These are phyloP conservation scores for Trichoderma polysporum DNA, from an alignment of 2,329 filamentous ascomycete genomes.

Conservation along the genomic window DNA sequence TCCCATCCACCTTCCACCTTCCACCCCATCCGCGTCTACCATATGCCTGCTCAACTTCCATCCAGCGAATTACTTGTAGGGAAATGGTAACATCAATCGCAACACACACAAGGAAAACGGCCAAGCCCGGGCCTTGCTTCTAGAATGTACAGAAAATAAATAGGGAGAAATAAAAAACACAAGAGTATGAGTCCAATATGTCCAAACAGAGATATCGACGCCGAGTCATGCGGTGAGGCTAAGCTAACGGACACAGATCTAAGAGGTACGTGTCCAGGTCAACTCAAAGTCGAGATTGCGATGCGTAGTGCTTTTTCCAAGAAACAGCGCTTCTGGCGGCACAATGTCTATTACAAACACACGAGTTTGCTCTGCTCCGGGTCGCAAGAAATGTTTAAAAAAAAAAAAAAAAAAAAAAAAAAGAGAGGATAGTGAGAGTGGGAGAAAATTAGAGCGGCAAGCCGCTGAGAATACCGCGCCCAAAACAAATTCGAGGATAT, in stretches of 20 bases:
- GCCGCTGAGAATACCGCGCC: conserved; percentile 17
- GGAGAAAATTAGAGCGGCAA: conserved; percentile 19
- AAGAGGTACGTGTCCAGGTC: neutral
- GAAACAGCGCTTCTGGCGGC: conserved; percentile 1
- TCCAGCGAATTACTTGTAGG: conserved; percentile 33
- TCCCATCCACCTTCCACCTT: neutral
- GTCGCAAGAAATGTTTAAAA: neutral
- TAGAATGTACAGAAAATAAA: conserved; percentile 37
- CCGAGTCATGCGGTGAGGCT: conserved; percentile 28
- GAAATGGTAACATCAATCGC: conserved; percentile 33
- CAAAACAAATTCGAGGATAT: conserved; percentile 23
- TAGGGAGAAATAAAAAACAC: conserved; percentile 26
- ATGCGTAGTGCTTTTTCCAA: conserved; percentile 8
- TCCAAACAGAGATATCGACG: conserved; percentile 33
- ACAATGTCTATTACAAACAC: conserved; percentile 1
- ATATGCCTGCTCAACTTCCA: conserved; percentile 13
- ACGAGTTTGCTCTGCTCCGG: neutral
- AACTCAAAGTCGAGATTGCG: conserved; percentile 13
- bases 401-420: conserved; percentile 7
- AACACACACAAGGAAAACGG: conserved; percentile 26
- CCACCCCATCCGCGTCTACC: neutral
- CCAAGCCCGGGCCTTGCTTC: conserved; percentile 34
- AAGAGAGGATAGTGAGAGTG: conserved; percentile 7
- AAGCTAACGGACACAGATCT: conserved; percentile 14
- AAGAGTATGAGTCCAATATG: conserved; percentile 36